Conservation (phyloP, 2,329 filamentous ascomycete genomes). For the Aspergillus persii region DNA sequence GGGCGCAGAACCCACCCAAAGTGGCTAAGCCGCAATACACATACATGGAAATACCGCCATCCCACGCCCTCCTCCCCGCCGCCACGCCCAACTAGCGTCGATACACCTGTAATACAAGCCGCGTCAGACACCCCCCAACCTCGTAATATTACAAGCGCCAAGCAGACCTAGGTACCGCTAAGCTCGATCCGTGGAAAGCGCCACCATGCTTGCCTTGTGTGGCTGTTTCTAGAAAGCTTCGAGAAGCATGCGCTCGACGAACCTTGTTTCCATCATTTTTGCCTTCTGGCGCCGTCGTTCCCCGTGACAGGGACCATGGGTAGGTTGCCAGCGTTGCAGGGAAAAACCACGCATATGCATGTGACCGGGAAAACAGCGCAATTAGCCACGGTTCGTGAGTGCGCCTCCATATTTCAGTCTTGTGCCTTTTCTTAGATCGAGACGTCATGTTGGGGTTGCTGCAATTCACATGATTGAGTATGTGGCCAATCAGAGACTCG, state of each 20-base stretch:
- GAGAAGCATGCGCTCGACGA: slow-evolving; percentile 10
- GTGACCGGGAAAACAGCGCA: not conserved
- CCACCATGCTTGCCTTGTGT: not conserved
- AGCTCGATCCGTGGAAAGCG: not conserved
- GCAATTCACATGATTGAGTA: not conserved
- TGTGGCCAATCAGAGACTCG: not conserved
- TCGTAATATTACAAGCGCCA: not conserved
- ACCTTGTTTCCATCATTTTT: slow-evolving; percentile 3
- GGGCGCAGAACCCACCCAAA: too few species aligned
- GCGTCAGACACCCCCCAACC: not conserved
- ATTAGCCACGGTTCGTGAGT: not conserved
- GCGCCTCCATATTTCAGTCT: not conserved
- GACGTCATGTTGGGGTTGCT: not conserved
- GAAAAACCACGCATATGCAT: not conserved
- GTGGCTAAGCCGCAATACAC: too few species aligned
- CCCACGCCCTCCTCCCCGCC: not conserved
- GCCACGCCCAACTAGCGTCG: not conserved
- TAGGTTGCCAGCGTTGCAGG: not conserved
- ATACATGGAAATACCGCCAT: not conserved
- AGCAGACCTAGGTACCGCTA: not conserved
- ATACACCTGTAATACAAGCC: not conserved
- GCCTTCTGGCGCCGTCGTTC: too few species aligned
- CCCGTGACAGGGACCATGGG: not conserved
- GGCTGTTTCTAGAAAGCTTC: slow-evolving; percentile 18
- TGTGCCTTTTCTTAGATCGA: not conserved